Evolutionary conservation across 768 basidiomycete genomes (phyloP), one percentile per base, ranked within the genome.

Genomic region (Coprinopsis marcescibilis): DNA sequence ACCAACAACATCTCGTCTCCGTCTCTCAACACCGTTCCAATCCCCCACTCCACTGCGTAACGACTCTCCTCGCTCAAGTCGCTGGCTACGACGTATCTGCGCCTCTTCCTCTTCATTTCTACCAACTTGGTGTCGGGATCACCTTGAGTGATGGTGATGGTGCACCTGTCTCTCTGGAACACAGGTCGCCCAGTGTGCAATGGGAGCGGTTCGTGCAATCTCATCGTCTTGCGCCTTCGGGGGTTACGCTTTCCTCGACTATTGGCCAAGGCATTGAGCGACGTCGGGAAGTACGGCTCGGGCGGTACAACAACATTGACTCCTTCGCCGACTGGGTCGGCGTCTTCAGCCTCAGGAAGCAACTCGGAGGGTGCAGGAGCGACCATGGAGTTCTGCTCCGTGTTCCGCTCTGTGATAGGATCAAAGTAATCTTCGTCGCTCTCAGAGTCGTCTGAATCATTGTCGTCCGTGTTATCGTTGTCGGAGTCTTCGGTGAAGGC

Each of bases 41-140:
- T 94, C 8, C 89, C 91, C 96, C 95, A 99, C 63, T 98, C 94
- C 4, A 98, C 80, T 0, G 96, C 96, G 63, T 94, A 99, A 26
- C 85, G 74, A 64, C 83, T 85, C 67, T 99, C 95, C 54, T 96
- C 90, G 50, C 88, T 91, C 56, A 98, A 62, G 75, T 99, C 96
- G 59, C 92, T 96, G 4, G 93, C 88, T 17, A 98, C 85, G 10
- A 96, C 72, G 64, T 97, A 99, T 50, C 78, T 75, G 53, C 78
- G 72, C 52, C 77, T 73, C 59, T 78, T 77, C 5, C 80, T 71
- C 15, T 64, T 70, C 20, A 32, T 8, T 33, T 48, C 47, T 35
- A 70, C 70, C 35, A 76, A 67, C 47, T 77, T 77, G 0, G 67
- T 69, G 0, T 62, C 77, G 1, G 92, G 90, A 48, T 89, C 76